Evolutionary conservation across 2,329 filamentous ascomycete species (phyloP).

Genomic region (Claviceps monticola): DNA sequence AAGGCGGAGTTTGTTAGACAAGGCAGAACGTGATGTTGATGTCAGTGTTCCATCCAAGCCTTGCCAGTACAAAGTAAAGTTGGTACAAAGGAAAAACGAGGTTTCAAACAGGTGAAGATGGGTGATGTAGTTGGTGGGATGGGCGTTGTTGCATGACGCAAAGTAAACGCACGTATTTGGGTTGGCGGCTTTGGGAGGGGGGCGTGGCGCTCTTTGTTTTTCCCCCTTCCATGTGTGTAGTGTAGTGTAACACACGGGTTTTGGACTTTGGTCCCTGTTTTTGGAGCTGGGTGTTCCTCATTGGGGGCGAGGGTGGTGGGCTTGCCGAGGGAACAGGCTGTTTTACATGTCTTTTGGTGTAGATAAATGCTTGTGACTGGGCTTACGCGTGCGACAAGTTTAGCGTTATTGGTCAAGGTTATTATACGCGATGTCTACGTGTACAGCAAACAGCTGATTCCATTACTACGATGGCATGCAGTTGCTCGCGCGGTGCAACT

Average conservation of each 20-base stretch:
- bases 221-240: not conserved
- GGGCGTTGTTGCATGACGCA: constrained; percentile 1
- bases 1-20: too few relatives aligned
- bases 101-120: too few relatives aligned
- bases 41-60: not conserved
- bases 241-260: not conserved
- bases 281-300: not conserved
- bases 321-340: not conserved
- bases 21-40: not conserved
- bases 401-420: too few relatives aligned
- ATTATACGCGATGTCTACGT: too few relatives aligned
- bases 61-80: not conserved
- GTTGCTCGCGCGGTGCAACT: not conserved
- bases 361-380: not conserved
- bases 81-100: not conserved
- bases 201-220: not conserved
- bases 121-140: not conserved
- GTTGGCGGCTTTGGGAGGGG: not conserved
- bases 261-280: not conserved
- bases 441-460: too few relatives aligned
- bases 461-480: too few relatives aligned
- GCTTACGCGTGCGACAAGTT: not conserved
- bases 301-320: too few relatives aligned
- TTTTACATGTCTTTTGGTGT: not conserved
- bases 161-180: not conserved